Percentiles rank a stretch among this genome's conserved stretches.
Conservation (phyloP, 441 rosid species). For the Euphorbia celastroides region DNA sequence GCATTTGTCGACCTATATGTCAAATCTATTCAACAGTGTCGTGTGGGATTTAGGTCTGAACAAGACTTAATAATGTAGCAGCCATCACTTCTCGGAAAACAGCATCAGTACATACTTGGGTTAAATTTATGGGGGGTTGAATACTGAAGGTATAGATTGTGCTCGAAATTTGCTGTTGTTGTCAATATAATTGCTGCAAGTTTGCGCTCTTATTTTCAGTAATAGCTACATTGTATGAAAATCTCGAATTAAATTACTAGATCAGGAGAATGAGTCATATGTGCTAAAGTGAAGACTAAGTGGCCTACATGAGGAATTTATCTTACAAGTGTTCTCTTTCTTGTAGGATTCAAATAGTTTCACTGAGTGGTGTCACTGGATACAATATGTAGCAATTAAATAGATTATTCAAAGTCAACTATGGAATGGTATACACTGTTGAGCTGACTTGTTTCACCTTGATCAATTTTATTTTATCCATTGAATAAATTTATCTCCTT, state of each 20-base stretch:
- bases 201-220: not conserved
- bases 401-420: too few relatives aligned
- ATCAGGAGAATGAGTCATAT: not conserved
- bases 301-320: not conserved
- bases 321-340: not conserved
- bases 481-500: too few relatives aligned
- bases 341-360: too few relatives aligned
- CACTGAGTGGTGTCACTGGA: too few relatives aligned
- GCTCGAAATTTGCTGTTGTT: not conserved
- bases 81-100: constrained; percentile 1
- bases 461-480: too few relatives aligned
- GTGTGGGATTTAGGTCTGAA: not conserved
- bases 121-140: not conserved
- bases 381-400: too few relatives aligned
- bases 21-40: not conserved
- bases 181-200: not conserved
- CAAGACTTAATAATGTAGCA: not conserved
- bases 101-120: not conserved
- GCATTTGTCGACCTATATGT: not conserved
- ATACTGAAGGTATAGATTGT: not conserved
- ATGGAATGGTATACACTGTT: too few relatives aligned
- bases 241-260: not conserved
- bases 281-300: not conserved
- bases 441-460: too few relatives aligned
- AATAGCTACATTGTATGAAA: not conserved